These are phyloP conservation scores for Umbilicus rupestris DNA, from an alignment of 164 flowering plant genomes.

Conservation along the genomic window DNA sequence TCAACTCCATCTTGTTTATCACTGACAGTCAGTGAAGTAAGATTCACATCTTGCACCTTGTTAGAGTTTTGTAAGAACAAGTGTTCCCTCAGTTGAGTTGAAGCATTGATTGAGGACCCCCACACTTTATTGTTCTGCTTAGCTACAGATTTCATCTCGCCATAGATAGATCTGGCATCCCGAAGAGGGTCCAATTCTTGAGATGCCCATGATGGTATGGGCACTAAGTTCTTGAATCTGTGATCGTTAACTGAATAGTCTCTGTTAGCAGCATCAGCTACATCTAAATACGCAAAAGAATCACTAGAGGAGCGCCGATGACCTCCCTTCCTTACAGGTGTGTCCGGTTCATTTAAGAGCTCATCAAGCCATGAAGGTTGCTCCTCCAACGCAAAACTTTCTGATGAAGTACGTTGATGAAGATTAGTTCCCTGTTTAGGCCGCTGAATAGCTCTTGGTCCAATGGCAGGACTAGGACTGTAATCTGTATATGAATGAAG, in stretches of 20 bases:
- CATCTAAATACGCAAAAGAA: constrained; percentile 70
- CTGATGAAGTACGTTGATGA: constrained; percentile 83
- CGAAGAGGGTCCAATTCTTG: constrained; percentile 40
- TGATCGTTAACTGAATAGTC: constrained; percentile 33
- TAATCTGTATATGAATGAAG: constrained; percentile 56
- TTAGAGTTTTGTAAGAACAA: constrained; percentile 25
- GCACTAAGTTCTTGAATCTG: constrained; percentile 24
- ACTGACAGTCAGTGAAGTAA: constrained; percentile 20
- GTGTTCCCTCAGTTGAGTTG: constrained; percentile 25
- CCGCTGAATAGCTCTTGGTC: constrained; percentile 41
- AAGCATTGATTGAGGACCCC: constrained; percentile 35
- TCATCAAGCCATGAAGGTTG: constrained; percentile 96
- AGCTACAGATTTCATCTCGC: constrained; percentile 28
- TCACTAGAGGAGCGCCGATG: constrained; percentile 92
- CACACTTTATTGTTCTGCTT: constrained; percentile 35
- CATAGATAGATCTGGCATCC: constrained; percentile 33
- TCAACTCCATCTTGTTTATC: constrained; percentile 37
- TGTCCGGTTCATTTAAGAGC: constrained; percentile 86
- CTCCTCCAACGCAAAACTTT: constrained; percentile 66
- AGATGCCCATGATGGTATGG: constrained; percentile 45
- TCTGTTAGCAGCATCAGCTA: constrained; percentile 30
- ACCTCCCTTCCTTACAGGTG: constrained; percentile 57
- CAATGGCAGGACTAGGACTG: constrained; percentile 31
- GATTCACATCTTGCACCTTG: constrained; percentile 31
- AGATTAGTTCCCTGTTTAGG: constrained; percentile 44